Evolutionary conservation across 78 protist genomes (phyloP), one percentile per base, ranked within the genome.

Genomic region (Emiliania huxleyi): DNA sequence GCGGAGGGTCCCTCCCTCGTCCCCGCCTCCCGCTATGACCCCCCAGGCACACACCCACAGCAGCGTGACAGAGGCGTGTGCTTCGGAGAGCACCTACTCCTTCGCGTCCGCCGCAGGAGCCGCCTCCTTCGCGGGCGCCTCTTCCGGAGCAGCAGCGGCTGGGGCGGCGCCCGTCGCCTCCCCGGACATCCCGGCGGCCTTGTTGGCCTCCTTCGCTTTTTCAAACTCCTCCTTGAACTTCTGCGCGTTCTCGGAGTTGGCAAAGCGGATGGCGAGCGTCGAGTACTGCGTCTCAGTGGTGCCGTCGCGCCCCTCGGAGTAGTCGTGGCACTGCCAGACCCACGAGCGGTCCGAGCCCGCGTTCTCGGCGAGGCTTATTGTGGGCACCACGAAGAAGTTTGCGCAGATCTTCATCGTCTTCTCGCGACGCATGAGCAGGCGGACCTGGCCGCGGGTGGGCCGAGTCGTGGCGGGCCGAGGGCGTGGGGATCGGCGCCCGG

Each of bases 351-450:
- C 95, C 11, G 90, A 44, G n/a, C 93, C 93, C 33, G 73, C 46
- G 92, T 92, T 44, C 35, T n/a, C 56, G 0, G 26, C 0, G 26
- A 84, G 71, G n/a, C 2, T 23, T 0, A 43, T 40, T 3, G 38
- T 0, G 25, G 93, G 92, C 22, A 12, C n/a, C 21, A 93, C 87
- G 0, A 2, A 69, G 79, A 97, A 98, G 95, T 98, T 97, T 52
- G 94, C 94, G 95, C 98, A 98, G 87, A 98, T 94, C 95, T 98
- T 98, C 71, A 97, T 90, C 26, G 97, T 97, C 93, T 97, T 91
- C 48, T 98, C 99, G 29, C 99, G 94, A 37, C 99, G 94, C 99
- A 98, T 98, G 37, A 97, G 95, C n/a, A 98, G 46, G 38, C 99
- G 94, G 56, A 98, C 83, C 83, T 73, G 75, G 29, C 8, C 8